These are phyloP conservation scores for Phytomonas sp. DNA, from an alignment of 208 protist genomes.

Conservation along the genomic window DNA sequence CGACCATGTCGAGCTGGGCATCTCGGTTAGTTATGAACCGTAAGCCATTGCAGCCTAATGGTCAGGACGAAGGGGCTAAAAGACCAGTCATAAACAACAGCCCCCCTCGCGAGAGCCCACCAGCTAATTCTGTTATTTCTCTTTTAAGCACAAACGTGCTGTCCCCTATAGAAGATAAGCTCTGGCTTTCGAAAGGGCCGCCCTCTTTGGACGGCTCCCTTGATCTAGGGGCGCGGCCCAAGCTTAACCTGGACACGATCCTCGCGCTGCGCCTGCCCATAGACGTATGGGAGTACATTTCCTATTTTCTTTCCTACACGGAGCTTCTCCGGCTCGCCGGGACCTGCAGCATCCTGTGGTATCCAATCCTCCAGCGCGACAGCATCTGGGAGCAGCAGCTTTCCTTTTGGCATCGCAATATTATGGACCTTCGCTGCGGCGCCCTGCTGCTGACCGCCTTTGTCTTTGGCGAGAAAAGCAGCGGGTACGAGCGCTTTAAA, in stretches of 20 bases:
- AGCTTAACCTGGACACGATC: slow-evolving; percentile 13
- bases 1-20: background rate
- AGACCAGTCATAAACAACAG: background rate
- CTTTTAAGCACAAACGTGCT: background rate
- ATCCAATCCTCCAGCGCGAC: slow-evolving; percentile 30
- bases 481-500: slow-evolving; percentile 51
- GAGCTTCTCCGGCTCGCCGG: slow-evolving; percentile 39
- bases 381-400: slow-evolving; percentile 67
- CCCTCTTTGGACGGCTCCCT: slow-evolving; percentile 16
- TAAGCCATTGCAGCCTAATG: background rate
- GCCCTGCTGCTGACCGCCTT: slow-evolving; percentile 43
- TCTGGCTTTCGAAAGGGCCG: background rate
- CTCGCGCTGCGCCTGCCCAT: slow-evolving; percentile 26
- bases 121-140: background rate
- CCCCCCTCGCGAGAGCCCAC: background rate
- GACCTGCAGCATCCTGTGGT: slow-evolving; percentile 43
- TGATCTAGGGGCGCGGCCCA: slow-evolving; percentile 17
- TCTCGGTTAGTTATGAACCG: background rate
- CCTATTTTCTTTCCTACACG: slow-evolving; percentile 28
- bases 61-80: slow-evolving; percentile 1
- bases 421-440: slow-evolving; percentile 38
- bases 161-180: background rate
- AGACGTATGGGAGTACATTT: slow-evolving; percentile 37
- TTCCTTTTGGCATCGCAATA: slow-evolving; percentile 41
- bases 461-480: slow-evolving; percentile 12